phyloP scores from a whole-genome alignment of 768 basidiomycete genomes.

The Lyophyllum semitale region DNA sequence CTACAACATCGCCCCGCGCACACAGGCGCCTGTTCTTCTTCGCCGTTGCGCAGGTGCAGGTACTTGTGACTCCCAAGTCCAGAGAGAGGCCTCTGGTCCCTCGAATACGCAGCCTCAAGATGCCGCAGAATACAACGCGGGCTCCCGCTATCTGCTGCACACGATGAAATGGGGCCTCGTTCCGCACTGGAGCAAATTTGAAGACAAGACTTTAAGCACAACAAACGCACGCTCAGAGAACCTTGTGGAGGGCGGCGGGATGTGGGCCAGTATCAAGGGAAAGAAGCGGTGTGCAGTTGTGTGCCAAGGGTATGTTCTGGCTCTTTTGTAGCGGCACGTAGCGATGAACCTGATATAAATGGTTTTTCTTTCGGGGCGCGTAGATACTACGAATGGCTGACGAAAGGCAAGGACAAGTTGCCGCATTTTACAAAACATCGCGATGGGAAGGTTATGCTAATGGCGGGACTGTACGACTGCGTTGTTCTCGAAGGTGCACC shows the following conservation, averaged over 20 bases:
- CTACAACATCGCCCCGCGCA: constrained; percentile 85
- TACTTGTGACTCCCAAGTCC: not conserved
- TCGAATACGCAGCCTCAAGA: not conserved
- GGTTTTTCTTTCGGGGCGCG: not conserved
- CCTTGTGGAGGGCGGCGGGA: constrained; percentile 69
- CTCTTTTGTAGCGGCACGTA: no score
- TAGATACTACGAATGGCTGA: constrained; percentile 96
- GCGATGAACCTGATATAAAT: no score
- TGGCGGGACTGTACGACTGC: constrained; percentile 88
- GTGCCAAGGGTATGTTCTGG: constrained; percentile 57
- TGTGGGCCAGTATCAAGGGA: constrained; percentile 86
- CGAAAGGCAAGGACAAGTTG: constrained; percentile 74
- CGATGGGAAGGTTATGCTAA: constrained; percentile 67
- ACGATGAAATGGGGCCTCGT: constrained; percentile 93
- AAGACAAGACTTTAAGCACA: constrained; percentile 74
- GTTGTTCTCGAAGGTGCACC: constrained; percentile 61
- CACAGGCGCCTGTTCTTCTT: constrained; percentile 75
- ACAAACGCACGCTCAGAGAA: constrained; percentile 91
- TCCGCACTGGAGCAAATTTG: constrained; percentile 79
- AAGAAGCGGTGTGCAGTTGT: constrained; percentile 84
- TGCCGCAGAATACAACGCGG: not conserved
- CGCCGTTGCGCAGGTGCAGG: constrained; percentile 34
- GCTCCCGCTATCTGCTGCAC: constrained; percentile 55
- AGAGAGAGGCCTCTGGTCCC: not conserved
- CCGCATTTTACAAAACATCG: constrained; percentile 81